A percentile compares a stretch with the other conserved stretches of the same genome.
Conservation (phyloP, 1,284 basidiomycete species). For the Porodaedalea pini region DNA sequence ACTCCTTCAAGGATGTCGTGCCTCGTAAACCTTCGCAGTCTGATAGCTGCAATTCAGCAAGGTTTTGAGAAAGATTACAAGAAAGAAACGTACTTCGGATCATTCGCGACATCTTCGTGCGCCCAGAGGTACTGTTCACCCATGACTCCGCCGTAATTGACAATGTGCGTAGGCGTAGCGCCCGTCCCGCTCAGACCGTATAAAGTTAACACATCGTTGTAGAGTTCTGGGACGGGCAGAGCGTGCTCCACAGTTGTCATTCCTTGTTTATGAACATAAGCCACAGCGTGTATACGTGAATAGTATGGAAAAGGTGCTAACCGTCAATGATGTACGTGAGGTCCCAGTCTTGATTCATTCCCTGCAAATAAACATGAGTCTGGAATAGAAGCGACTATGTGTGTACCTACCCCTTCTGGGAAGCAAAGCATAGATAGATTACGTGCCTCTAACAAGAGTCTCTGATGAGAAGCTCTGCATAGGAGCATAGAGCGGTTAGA, state of each 20-base stretch:
- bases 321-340: constrained; percentile 71
- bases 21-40: constrained; percentile 56
- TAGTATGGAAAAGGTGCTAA: constrained; percentile 27
- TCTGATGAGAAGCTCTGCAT: constrained; percentile 63
- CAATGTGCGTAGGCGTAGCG: constrained; percentile 67
- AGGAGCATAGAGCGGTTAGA: not conserved
- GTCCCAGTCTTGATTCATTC: constrained; percentile 76
- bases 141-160: constrained; percentile 65
- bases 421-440: constrained; percentile 67
- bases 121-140: constrained; percentile 72
- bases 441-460: constrained; percentile 56
- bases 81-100: constrained; percentile 49
- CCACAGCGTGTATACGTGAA: not conserved
- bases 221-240: constrained; percentile 58
- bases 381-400: not conserved
- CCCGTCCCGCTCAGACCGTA: constrained; percentile 66
- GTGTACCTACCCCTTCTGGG: constrained; percentile 53
- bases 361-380: constrained; percentile 32
- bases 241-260: constrained; percentile 78
- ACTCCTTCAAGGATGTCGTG: constrained; percentile 62
- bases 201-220: constrained; percentile 63
- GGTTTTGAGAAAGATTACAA: not conserved
- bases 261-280: constrained; percentile 37
- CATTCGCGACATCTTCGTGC: constrained; percentile 56
- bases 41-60: constrained; percentile 26